phyloP scores from a whole-genome alignment of 2,329 filamentous ascomycete species.

The Gremmenia infestans region DNA sequence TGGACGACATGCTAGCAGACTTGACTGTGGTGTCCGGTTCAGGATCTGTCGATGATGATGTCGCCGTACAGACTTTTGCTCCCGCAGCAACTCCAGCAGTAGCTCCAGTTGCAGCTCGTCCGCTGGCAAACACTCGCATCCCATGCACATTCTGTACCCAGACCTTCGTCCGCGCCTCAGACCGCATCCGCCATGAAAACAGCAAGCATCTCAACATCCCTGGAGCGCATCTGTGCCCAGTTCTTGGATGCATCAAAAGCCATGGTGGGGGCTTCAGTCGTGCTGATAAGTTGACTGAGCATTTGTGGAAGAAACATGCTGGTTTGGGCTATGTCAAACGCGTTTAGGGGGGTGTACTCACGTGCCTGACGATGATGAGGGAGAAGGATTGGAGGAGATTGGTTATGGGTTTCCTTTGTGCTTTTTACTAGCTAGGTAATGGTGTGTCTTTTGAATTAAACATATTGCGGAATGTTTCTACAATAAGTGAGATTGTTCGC shows the following conservation, averaged over 20 bases:
- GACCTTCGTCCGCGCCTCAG: slow-evolving; percentile 4
- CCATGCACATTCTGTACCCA: neutral
- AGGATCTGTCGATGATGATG: neutral
- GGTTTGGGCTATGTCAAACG: slow-evolving; percentile 7
- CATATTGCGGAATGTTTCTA: too few relatives aligned
- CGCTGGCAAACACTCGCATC: neutral
- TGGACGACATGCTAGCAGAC: too few relatives aligned
- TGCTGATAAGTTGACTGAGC: slow-evolving; percentile 11
- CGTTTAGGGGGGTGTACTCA: neutral
- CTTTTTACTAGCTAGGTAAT: too few relatives aligned
- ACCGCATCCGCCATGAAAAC: slow-evolving; percentile 9
- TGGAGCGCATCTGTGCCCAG: neutral
- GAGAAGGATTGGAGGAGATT: too few relatives aligned
- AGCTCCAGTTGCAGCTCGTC: neutral
- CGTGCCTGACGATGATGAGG: too few relatives aligned
- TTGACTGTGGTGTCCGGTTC: too few relatives aligned
- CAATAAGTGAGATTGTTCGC: too few relatives aligned
- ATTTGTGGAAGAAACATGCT: slow-evolving; percentile 14
- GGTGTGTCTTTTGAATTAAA: too few relatives aligned
- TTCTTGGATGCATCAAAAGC: slow-evolving; percentile 6
- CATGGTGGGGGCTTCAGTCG: slow-evolving; percentile 1
- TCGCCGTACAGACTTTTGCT: neutral
- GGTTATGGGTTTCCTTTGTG: too few relatives aligned
- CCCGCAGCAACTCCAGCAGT: neutral
- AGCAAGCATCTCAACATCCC: slow-evolving; percentile 2